These are phyloP conservation scores for Carnegiea gigantea DNA, from an alignment of 179 eudicot genomes.

Conservation along the genomic window DNA sequence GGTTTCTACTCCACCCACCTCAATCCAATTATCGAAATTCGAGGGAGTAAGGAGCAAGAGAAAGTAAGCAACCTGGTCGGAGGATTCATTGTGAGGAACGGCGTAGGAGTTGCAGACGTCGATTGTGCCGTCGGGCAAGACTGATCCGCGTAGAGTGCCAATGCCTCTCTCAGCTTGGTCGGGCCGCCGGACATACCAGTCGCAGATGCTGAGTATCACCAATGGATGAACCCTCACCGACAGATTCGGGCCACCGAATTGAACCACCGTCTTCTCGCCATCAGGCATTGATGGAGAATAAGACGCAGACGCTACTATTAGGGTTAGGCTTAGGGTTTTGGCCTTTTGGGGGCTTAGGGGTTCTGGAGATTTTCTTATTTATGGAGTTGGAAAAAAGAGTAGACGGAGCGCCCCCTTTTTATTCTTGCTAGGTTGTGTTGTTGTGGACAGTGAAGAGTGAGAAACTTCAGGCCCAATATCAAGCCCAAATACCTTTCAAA, in stretches of 20 bases:
- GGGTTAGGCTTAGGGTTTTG: background rate
- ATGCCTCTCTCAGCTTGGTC: constrained; percentile 91
- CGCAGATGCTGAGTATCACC: constrained; percentile 87
- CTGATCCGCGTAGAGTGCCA: constrained; percentile 87
- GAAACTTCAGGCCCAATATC: too few species aligned
- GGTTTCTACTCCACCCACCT: too few species aligned
- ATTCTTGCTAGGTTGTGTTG: too few species aligned
- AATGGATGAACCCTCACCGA: constrained; percentile 79
- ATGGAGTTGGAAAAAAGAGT: background rate
- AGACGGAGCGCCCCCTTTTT: too few species aligned
- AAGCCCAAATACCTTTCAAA: too few species aligned
- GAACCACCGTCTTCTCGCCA: constrained; percentile 55
- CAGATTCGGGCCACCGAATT: constrained; percentile 41
- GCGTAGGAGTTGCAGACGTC: constrained; percentile 87
- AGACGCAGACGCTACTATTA: background rate
- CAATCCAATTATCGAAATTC: background rate
- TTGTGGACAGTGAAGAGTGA: too few species aligned
- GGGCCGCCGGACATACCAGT: constrained; percentile 85
- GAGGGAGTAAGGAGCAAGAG: background rate
- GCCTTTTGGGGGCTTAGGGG: constrained; percentile 2
- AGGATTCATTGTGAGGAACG: constrained; percentile 84
- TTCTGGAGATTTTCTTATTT: too few species aligned
- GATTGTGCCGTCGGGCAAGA: constrained; percentile 79
- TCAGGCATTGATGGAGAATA: constrained; percentile 43
- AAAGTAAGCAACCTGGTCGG: constrained; percentile 64